Evolutionary conservation across 106 monocot species (phyloP).

Genomic region (Chionographis japonica): DNA sequence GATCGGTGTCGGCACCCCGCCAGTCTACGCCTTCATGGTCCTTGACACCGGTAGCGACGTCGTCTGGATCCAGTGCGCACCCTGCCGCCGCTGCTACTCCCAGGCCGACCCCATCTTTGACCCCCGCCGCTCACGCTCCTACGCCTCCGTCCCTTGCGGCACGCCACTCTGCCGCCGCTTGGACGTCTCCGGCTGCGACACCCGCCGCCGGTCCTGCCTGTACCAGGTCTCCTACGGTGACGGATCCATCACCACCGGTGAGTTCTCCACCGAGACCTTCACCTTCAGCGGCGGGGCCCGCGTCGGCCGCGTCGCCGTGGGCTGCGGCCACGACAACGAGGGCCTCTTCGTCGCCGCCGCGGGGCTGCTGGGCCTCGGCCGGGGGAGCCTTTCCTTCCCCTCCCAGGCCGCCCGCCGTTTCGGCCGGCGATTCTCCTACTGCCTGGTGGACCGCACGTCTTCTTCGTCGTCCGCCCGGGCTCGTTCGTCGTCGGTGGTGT

Average conservation of each 20-base stretch:
- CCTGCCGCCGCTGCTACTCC: slow-evolving; percentile 69
- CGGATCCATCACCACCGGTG: slow-evolving; percentile 58
- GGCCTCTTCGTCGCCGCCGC: slow-evolving; percentile 74
- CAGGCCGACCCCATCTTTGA: slow-evolving; percentile 63
- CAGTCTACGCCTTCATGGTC: slow-evolving; percentile 30
- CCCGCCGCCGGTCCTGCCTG: slow-evolving; percentile 27
- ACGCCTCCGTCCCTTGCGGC: slow-evolving; percentile 37
- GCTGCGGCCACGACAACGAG: slow-evolving; percentile 81
- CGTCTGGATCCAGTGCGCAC: slow-evolving; percentile 74
- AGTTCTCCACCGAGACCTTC: slow-evolving; percentile 60
- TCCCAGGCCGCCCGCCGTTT: slow-evolving; percentile 49
- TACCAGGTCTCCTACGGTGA: slow-evolving; percentile 80
- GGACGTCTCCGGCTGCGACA: slow-evolving; percentile 43
- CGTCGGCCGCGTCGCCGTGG: slow-evolving; percentile 40
- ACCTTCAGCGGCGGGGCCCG: slow-evolving; percentile 40
- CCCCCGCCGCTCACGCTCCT: slow-evolving; percentile 46
- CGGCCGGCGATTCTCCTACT: slow-evolving; percentile 63
- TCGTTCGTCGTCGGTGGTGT: slow-evolving; percentile 48
- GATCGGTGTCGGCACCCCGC: slow-evolving; percentile 63
- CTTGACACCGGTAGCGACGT: slow-evolving; percentile 88
- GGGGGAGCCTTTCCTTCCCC: slow-evolving; percentile 64
- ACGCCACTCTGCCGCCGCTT: slow-evolving; percentile 43
- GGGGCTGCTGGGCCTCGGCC: slow-evolving; percentile 70
- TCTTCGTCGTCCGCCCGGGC: neutral
- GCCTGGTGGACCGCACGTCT: slow-evolving; percentile 68